Evolutionary conservation across 1,284 basidiomycete species (phyloP), one percentile per base, ranked within the genome.

Genomic region (Puccinia coronata): DNA sequence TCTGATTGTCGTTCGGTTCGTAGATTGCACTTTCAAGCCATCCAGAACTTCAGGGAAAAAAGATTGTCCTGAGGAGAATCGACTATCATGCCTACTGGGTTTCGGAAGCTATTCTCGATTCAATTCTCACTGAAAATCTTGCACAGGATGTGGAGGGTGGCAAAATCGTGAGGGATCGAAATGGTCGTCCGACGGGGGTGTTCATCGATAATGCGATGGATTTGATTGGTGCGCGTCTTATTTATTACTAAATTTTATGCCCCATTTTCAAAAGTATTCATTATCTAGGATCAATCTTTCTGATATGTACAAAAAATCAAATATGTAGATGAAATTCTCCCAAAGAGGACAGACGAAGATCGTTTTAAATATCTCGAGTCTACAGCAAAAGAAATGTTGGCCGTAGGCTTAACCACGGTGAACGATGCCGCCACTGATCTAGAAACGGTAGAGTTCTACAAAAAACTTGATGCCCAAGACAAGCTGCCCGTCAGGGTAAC

Each of bases 71-170:
- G 4, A 81, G 83, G 11, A 82, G 85, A 4, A 75, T 85, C 31
- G 85, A 85, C 73, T 84, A 84, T 4, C 85, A 85, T 80, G 85
- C 85, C 2, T 79, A 85, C 57, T 85, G 85, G 85, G 82, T 85
- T 47, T 83, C 82, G 12, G 34, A 77, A 47, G n/a, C 41, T 18
- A 82, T 83, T 18, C 78, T 85, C 0, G 78, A 82, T 12, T 57
- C 76, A 34, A 79, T 84, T 8, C 36, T 80, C 20, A 81, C 80
- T 11, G 31, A 67, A 28, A 83, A 83, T 25, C 82, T 82, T 4
- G 34, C 57, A 47, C 18, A 34, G 28, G 43, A 80, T 14, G 23
- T 73, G 34, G 70, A 72, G 57, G 84, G 85, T 6, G 84, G 84
- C 12, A 80, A 84, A 4, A 82, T 85, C 41, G 65, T 85, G 0